Evolutionary conservation across 2,329 filamentous ascomycete genomes (phyloP).

Genomic region (Ophiostoma sp.): DNA sequence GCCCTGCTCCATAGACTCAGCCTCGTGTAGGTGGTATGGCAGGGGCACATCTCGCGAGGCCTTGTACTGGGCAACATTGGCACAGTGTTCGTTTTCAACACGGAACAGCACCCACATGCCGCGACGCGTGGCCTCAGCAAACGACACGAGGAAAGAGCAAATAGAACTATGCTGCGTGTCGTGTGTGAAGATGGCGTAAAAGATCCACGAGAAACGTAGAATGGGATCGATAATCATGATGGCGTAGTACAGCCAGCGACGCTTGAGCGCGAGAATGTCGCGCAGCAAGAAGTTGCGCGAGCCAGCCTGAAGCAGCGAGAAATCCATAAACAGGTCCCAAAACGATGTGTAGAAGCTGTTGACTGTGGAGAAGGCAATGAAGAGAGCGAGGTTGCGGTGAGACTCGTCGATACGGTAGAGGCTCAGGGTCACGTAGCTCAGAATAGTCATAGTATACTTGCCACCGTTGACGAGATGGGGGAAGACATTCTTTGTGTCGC

Average conservation of each 20-base stretch:
- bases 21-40: conserved; percentile 61
- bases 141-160: conserved; percentile 70
- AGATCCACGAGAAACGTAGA: conserved; percentile 88
- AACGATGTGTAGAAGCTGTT: conserved; percentile 80
- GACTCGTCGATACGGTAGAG: conserved; percentile 71
- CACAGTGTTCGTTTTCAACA: conserved; percentile 96
- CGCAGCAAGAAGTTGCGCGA: conserved; percentile 65
- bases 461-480: conserved; percentile 89
- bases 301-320: conserved; percentile 77
- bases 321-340: conserved; percentile 97
- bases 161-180: conserved; percentile 77
- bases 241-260: conserved; percentile 74
- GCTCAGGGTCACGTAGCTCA: conserved; percentile 71
- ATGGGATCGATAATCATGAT: conserved; percentile 81
- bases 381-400: conserved; percentile 57
- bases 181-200: conserved; percentile 78
- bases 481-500: conserved; percentile 79
- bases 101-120: conserved; percentile 90
- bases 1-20: conserved; percentile 19
- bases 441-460: conserved; percentile 82
- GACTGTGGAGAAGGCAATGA: conserved; percentile 72
- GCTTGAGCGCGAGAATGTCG: conserved; percentile 73
- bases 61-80: conserved; percentile 84
- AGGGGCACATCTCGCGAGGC: conserved; percentile 82
- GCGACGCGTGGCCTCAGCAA: conserved; percentile 76